Base-by-base conservation (phyloP, 225 moss, liverwort and hornwort genomes). In the Marchantia paleacea region DNA sequence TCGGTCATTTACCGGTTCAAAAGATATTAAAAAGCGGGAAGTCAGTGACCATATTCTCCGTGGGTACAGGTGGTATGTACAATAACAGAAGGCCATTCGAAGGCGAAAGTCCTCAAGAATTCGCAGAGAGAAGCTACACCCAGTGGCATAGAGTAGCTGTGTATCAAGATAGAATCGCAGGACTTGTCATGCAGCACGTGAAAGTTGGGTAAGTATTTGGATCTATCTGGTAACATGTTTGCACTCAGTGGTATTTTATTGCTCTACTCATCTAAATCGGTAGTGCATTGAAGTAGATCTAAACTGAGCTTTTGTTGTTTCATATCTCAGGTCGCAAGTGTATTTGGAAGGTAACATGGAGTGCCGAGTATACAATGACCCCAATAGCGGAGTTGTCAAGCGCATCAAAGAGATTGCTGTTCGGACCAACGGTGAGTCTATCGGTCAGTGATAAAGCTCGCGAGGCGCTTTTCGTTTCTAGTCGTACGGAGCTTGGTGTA, bases 141-240 rank as follows among this genome's bases (percentile, higher is more conserved):
- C 93, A 97, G 87, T 97, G 97, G 97, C 97, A 97, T 78, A 90
- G 94, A 85, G 87, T 94, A 81, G 90, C 93, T 76, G 91, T 97
- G 11, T 97, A 97, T 73, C 90, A 97, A 85, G 93, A 94, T 72
- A 91, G 85, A 81, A 51, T 97, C 73, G 93, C 89, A 51, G 81
- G 85, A 7, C 80, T 92, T 61, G 84, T 92, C 77, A 85, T 92
- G 91, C 94, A 88, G 69, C 85, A 86, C 51, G 88, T 93, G 82
- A 97, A 92, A 84, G 85, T 88, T 75, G 94, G 97, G 92, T 93
- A 85, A 58, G 85, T 22, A 80, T 10, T 8, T 16, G 6, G 4
- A 18, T 16, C 13, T 6, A 53, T 25, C 12, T 73, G 3, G 7
- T 39, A 29, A 48, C 8, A 7, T 48, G 50, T n/a, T n/a, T n/a